Percentiles rank a stretch among this genome's conserved stretches.
phyloP scores from a whole-genome alignment of 1,139 yeast genomes.

The Citeromyces siamensis region DNA sequence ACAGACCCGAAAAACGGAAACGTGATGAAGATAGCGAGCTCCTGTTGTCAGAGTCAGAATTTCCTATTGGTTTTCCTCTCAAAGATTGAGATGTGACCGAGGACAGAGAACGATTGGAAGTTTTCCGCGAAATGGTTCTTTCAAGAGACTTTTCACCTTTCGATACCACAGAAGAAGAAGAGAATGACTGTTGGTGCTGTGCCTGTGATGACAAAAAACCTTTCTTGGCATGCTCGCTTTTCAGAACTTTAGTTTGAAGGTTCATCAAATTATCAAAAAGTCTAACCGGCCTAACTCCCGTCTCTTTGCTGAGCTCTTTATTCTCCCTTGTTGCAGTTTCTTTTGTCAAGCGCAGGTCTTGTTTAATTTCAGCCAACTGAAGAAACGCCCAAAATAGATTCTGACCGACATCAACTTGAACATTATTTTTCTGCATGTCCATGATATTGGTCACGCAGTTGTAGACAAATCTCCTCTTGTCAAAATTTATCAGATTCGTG shows the following conservation, averaged over 20 bases:
- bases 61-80: constrained; percentile 4
- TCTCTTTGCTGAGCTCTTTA: constrained; percentile 20
- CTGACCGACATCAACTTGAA: neutral
- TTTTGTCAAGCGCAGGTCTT: constrained; percentile 18
- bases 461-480: constrained; percentile 52
- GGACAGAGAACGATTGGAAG: neutral
- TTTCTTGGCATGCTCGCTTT: constrained; percentile 27
- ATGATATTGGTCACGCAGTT: constrained; percentile 39
- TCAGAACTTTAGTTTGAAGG: constrained; percentile 35
- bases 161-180: constrained; percentile 4
- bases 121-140: constrained; percentile 4
- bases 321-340: constrained; percentile 30
- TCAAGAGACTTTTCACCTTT: constrained; percentile 6
- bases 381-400: constrained; percentile 17
- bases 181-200: neutral
- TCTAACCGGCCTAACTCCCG: constrained; percentile 17
- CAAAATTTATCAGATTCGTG: constrained; percentile 48
- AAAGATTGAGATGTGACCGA: constrained; percentile 4
- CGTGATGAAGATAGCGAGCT: constrained; percentile 8
- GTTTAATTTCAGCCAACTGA: constrained; percentile 12
- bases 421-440: constrained; percentile 19
- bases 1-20: constrained; percentile 21
- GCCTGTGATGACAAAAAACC: constrained; percentile 14
- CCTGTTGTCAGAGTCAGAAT: neutral
- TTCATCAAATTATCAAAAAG: constrained; percentile 32